Base-by-base conservation (phyloP, 2,329 filamentous ascomycete genomes). In the Xylaria sp. region DNA sequence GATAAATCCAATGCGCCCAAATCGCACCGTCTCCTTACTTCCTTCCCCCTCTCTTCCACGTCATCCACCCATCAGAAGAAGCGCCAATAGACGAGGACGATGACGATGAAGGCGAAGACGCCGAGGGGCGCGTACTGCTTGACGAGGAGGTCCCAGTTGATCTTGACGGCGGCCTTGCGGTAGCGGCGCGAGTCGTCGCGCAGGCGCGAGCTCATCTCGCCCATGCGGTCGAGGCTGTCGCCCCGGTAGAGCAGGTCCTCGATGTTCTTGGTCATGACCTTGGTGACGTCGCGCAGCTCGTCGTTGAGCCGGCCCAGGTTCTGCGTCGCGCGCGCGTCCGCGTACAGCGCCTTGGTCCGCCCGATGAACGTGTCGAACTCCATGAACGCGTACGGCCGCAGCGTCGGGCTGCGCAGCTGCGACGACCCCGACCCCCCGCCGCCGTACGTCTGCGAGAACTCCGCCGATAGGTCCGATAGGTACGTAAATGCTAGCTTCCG, bases 211-310 rank as follows among this genome's bases (percentile, higher is more conserved):
- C 90, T 95, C 70, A 97, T 89, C 77, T 97, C 93, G 57, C 94
- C 93, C 94, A 99, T 99, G 67, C 92, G 85, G 76, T 99, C 94
- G 63, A 99, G 76, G 67, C 88, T 94, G 72, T 99, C 94, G 22
- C 94, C 94, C 58, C 95, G 82, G 72, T 99, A 99, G 48, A 99
- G 78, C 69, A 99, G 77, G 73, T 99, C 94, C 79, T 99, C 94
- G 64, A 99, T 97, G 74, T 99, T 99, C 84, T 97, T 97, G 51
- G 92, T 97, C 95, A 99, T 99, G 69, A 99, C 92, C 77, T 97
- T 92, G 1, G 94, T 97, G 50, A 99, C 95, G 74, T 97, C 94
- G 72, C 92, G 89, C 62, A 99, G 84, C 81, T 99, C 95, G 70
- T 97, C 91, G 70, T 99, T 97, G 62, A 99, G 80, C 76, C 93